Base-by-base conservation (phyloP, 2,329 filamentous ascomycete genomes). In the Talaromyces sp. region DNA sequence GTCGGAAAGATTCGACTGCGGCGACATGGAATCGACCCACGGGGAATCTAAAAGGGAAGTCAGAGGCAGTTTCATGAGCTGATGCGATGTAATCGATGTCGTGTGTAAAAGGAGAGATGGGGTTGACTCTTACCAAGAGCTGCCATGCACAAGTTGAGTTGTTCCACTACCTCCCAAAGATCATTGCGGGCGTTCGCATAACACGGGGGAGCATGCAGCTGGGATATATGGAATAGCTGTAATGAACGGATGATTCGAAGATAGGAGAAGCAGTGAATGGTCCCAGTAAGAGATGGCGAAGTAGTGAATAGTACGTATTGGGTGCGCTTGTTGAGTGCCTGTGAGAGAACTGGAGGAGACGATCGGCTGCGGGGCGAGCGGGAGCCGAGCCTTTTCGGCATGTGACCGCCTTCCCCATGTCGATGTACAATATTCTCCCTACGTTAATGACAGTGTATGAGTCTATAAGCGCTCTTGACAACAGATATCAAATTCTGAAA, bases 11-110 rank as follows among this genome's bases (percentile, higher is more conserved):
- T 70, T 69, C 59, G 74, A 69, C 68, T 74, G 70, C 65, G 78
- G 75, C 66, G 78, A 77, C 80, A 83, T 82, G 73, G 79, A 81
- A 74, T 75, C 74, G 74, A 80, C 75, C 81, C 81, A 84, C 71
- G 80, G 80, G 77, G 68, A 80, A 76, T 77, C 71, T 67, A 71
- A 60, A 54, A 58, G 60, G 53, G 51, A 61, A 60, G 65, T 73
- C 51, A 73, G 69, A 64, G 68, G 55, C 56, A 43, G 14, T n/a
- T 26, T 57, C 43, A 63, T 63, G 54, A 31, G 26, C 8, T 31
- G 26, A 46, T 24, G 19, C 14, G 31, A 21, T 32, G 31, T 32
- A 8, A 29, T 29, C 6, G 27, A 8, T 9, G 26, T 12, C 55
- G 19, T 26, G 35, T 48, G 54, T 48, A 56, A 35, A 43, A 29